phyloP scores from a whole-genome alignment of 2,329 filamentous ascomycete genomes.

The Kalaharituber pfeilii region DNA sequence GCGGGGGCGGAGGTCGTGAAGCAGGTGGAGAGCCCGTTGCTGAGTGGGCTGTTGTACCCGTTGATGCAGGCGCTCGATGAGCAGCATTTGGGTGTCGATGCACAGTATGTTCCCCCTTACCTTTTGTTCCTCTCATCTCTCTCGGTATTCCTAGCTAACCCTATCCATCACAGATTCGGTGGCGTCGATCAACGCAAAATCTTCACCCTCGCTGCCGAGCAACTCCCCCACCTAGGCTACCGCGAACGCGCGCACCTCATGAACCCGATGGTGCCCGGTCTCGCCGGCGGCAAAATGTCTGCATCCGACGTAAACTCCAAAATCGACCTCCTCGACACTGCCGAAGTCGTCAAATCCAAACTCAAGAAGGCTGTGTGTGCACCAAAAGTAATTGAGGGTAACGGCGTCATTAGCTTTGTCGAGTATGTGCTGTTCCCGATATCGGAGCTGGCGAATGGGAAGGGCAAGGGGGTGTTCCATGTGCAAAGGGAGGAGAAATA shows the following conservation, averaged over 20 bases:
- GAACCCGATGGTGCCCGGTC: constrained; percentile 78
- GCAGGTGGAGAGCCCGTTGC: constrained; percentile 58
- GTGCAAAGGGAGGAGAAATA: constrained; percentile 19
- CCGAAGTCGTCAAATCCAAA: constrained; percentile 63
- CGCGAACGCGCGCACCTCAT: constrained; percentile 55
- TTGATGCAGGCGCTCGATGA: constrained; percentile 85
- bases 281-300: constrained; percentile 35
- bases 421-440: constrained; percentile 75
- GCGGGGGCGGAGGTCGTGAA: constrained; percentile 91
- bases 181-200: constrained; percentile 78
- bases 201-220: constrained; percentile 70
- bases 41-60: constrained; percentile 64
- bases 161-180: constrained; percentile 13
- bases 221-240: constrained; percentile 73
- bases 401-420: constrained; percentile 72
- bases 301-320: constrained; percentile 47
- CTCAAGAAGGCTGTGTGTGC: constrained; percentile 67
- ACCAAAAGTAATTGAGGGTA: constrained; percentile 61
- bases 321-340: constrained; percentile 74
- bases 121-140: neutral
- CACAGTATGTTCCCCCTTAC: constrained; percentile 38
- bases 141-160: no score
- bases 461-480: constrained; percentile 28
- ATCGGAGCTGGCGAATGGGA: constrained; percentile 38
- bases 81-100: constrained; percentile 71